Conservation (phyloP, 768 basidiomycete species). For the Holtermannia corniformis region DNA sequence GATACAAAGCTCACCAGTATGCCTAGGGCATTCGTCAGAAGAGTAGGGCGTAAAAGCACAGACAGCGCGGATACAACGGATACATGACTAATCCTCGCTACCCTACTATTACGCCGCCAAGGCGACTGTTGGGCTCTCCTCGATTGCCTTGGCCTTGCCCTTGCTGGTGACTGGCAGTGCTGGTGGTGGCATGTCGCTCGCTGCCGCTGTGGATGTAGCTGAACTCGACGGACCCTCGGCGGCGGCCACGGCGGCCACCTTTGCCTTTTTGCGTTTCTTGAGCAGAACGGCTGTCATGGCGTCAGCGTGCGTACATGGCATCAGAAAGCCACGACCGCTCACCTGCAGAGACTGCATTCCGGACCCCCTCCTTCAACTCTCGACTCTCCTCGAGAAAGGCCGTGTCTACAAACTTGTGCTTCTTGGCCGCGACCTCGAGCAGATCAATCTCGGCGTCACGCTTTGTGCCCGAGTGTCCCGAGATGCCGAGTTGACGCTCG, state of each 20-base stretch:
- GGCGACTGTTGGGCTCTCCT: conserved; percentile 1
- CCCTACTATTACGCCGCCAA: neutral
- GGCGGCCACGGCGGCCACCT: conserved; percentile 7
- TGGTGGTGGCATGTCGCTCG: neutral
- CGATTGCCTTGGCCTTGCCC: conserved; percentile 4
- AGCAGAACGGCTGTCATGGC: conserved; percentile 19
- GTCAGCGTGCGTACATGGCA: neutral
- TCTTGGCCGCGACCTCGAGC: conserved; percentile 47
- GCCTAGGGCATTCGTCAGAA: neutral
- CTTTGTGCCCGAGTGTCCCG: conserved; percentile 27
- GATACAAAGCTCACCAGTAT: no score
- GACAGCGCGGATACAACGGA: neutral
- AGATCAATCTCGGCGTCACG: conserved; percentile 36
- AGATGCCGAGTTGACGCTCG: conserved; percentile 70
- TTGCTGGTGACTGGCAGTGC: conserved; percentile 1
- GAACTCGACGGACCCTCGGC: neutral
- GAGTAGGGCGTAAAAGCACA: neutral
- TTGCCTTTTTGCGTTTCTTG: conserved; percentile 36
- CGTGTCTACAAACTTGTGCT: conserved; percentile 82
- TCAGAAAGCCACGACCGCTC: conserved; percentile 21
- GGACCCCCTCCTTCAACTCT: conserved; percentile 83
- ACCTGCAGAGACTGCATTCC: conserved; percentile 82
- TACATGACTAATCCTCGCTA: neutral
- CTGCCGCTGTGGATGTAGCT: neutral
- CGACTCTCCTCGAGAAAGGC: conserved; percentile 84